Percentiles rank a stretch among this genome's conserved stretches.
Evolutionary conservation across 176 grass and related monocot species (phyloP).

Genomic region (Oropetium thomaeum): DNA sequence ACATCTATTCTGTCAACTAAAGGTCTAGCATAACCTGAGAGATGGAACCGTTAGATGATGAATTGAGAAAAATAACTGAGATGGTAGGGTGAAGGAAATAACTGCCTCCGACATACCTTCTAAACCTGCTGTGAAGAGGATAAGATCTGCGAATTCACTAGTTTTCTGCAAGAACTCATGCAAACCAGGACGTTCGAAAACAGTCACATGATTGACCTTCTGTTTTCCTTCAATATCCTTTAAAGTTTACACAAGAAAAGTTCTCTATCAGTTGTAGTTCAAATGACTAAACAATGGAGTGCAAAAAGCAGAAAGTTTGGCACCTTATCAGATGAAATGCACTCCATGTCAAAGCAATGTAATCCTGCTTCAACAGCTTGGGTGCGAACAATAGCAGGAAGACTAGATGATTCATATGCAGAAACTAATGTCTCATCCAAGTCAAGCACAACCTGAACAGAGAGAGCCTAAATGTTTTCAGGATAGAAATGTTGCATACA

Average conservation of each 20-base stretch:
- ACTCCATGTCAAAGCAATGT: conserved; percentile 96
- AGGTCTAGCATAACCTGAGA: conserved; percentile 93
- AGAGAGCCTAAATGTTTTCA: conserved; percentile 26
- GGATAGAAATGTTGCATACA: conserved; percentile 15
- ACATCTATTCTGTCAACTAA: conserved; percentile 93
- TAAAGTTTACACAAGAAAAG: conserved; percentile 25
- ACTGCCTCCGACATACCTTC: conserved; percentile 60
- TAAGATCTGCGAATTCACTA: conserved; percentile 92
- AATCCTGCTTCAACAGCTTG: conserved; percentile 92
- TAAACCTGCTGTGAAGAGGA: conserved; percentile 98
- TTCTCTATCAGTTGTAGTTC: conserved; percentile 25
- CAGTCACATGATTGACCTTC: conserved; percentile 93
- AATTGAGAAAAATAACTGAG: background rate
- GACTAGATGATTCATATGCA: conserved; percentile 91
- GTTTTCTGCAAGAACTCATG: conserved; percentile 84
- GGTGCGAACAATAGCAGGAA: conserved; percentile 70
- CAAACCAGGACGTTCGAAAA: conserved; percentile 98
- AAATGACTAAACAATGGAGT: conserved; percentile 28
- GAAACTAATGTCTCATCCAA: conserved; percentile 99
- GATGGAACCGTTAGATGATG: conserved; percentile 4
- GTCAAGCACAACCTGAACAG: conserved; percentile 89
- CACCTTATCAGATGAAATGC: conserved; percentile 86
- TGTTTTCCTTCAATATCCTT: conserved; percentile 87
- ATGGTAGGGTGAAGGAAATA: background rate
- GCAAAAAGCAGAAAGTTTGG: conserved; percentile 4